phyloP scores from a whole-genome alignment of 768 basidiomycete genomes.

The Plicaturopsis crispa region DNA sequence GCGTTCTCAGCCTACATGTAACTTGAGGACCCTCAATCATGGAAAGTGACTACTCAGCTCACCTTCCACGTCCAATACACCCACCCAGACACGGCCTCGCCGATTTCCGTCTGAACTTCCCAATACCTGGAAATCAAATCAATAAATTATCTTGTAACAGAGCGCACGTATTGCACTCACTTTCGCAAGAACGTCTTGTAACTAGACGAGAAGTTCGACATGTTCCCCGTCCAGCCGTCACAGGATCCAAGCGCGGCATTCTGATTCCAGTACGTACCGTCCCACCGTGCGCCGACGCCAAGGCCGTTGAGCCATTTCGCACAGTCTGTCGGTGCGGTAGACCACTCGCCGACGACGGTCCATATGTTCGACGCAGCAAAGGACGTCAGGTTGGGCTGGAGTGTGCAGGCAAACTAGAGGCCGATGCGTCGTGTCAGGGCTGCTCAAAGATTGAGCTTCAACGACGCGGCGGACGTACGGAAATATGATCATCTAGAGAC shows the following conservation, averaged over 20 bases:
- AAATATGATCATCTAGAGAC: slow-evolving; percentile 49
- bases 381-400: slow-evolving; percentile 32
- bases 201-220: slow-evolving; percentile 44
- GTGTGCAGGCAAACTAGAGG: slow-evolving; percentile 47
- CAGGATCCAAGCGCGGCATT: slow-evolving; percentile 54
- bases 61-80: slow-evolving; percentile 80
- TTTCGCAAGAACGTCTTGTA: slow-evolving; percentile 59
- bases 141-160: neutral
- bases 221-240: slow-evolving; percentile 52
- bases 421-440: neutral
- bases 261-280: slow-evolving; percentile 41
- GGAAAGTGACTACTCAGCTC: slow-evolving; percentile 9
- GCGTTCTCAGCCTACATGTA: slow-evolving; percentile 53
- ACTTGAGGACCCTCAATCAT: neutral
- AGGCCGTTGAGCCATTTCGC: slow-evolving; percentile 76
- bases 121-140: slow-evolving; percentile 43
- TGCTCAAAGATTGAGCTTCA: neutral
- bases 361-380: slow-evolving; percentile 53
- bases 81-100: slow-evolving; percentile 68
- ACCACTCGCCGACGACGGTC: slow-evolving; percentile 81
- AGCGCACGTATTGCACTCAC: slow-evolving; percentile 27
- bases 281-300: slow-evolving; percentile 64
- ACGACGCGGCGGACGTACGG: slow-evolving; percentile 23
- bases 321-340: slow-evolving; percentile 66
- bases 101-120: slow-evolving; percentile 73